Evolutionary conservation across 2,329 filamentous ascomycete genomes (phyloP).

Genomic region (Sordariomycetes sp.): DNA sequence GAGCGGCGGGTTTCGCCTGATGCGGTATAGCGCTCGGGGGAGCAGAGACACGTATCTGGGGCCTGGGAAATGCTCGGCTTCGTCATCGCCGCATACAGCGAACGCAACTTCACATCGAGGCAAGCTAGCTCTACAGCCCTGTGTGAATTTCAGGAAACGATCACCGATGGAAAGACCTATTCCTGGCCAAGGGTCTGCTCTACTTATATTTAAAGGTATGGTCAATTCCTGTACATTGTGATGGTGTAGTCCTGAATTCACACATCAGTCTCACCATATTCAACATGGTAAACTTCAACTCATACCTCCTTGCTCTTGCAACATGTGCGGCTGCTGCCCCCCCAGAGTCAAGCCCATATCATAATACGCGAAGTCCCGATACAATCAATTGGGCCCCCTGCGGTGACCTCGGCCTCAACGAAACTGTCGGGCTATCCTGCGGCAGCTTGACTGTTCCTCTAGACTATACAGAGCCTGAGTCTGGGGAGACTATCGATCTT

Average conservation of each 20-base stretch:
- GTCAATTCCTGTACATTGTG: neutral
- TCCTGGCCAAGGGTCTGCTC: neutral
- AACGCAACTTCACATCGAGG: neutral
- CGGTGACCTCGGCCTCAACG: slow-evolving; percentile 1
- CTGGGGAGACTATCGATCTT: slow-evolving; percentile 12
- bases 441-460: slow-evolving; percentile 17
- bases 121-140: neutral
- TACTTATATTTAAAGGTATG: neutral
- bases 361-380: neutral
- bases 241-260: neutral
- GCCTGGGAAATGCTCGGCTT: neutral
- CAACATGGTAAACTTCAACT: neutral
- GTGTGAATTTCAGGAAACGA: neutral
- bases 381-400: neutral
- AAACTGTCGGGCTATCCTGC: slow-evolving; percentile 9
- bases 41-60: neutral
- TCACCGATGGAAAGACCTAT: neutral
- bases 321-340: neutral
- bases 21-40: neutral
- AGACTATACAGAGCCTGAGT: slow-evolving; percentile 15
- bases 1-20: slow-evolving; percentile 2
- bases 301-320: neutral
- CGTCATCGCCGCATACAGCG: neutral
- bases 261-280: neutral
- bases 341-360: neutral